A percentile compares a stretch with the other conserved stretches of the same genome.
Conservation (phyloP, 2,329 filamentous ascomycete species). For the Tolypocladium pustulatum region DNA sequence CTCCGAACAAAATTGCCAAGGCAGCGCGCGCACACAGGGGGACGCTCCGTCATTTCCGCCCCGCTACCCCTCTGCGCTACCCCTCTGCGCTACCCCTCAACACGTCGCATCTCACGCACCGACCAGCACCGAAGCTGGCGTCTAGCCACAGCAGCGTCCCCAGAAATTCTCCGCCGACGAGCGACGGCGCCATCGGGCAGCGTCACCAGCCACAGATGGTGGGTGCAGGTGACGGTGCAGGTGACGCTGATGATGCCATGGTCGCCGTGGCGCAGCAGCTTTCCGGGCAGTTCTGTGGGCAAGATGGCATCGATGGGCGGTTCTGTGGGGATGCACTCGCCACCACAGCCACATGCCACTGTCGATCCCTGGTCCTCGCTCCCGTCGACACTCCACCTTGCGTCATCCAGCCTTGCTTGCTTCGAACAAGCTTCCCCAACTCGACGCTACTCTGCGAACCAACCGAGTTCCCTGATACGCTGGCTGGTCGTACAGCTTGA, state of each 20-base stretch:
- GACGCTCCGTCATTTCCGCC: background rate
- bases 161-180: background rate
- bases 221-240: background rate
- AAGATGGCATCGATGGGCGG: too few species aligned
- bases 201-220: background rate
- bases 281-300: too few species aligned
- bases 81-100: background rate
- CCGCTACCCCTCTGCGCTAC: background rate
- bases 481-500: background rate
- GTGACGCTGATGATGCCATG: background rate
- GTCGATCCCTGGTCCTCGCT: background rate
- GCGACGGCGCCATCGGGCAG: background rate
- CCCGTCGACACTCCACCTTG: background rate
- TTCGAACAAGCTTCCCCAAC: background rate
- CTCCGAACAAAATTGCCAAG: background rate
- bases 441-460: background rate
- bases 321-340: conserved; percentile 1
- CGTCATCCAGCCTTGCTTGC: background rate
- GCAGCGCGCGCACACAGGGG: background rate
- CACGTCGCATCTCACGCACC: background rate
- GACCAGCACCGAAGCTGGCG: background rate
- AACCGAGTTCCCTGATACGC: background rate
- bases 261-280: background rate
- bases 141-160: background rate
- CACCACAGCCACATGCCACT: background rate